Evolutionary conservation across 2,329 filamentous ascomycete species (phyloP), one percentile per base, ranked within the genome.

Genomic region (Ophiostoma himal-ulmi): DNA sequence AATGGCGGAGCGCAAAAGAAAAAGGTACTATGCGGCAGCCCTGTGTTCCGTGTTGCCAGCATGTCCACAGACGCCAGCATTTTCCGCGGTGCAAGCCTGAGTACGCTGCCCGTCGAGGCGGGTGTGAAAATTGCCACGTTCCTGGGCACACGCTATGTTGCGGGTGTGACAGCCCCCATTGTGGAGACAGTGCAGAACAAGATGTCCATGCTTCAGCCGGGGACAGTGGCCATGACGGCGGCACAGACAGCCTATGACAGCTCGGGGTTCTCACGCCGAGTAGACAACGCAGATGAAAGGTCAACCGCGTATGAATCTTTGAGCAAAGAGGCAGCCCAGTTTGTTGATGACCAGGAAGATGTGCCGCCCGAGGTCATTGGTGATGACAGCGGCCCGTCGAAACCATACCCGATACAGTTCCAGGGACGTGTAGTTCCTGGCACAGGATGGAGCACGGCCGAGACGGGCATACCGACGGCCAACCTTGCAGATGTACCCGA

Each of bases 31-130:
- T 91, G 89, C 72, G 83, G 84, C 0, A 90, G 88, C 72, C 89
- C 89, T 0, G 84, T 90, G 0, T 91, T 92, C 74, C 83, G 89
- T 20, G 81, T 92, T n/a, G 84, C 89, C 1, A 91, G 89, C 72
- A 86, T 87, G 0, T 89, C 88, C 0, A 81, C 83, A 0, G 87
- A 88, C 72, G 81, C 84, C 0, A 87, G 86, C 75, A 84, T 88
- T 0, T 76, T 91, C 1, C 84, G 88, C 8, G 89, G 89, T 0
- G 88, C 89, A 0, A 89, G 88, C 73, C 76, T 91, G 6, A 81
- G 80, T 3, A 90, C 87, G 0, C 80, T 91, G 77, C 89, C 89
- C 0, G 76, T 92, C 20, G 89, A 92, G 75, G 76, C 90, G 7
- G 89, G 88, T 5, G 81, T 88, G 72, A 86, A 86, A 75, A 83